Evolutionary conservation across 2,329 filamentous ascomycete species (phyloP), one percentile per base, ranked within the genome.

Genomic region (Scolecobasidium constrictum): DNA sequence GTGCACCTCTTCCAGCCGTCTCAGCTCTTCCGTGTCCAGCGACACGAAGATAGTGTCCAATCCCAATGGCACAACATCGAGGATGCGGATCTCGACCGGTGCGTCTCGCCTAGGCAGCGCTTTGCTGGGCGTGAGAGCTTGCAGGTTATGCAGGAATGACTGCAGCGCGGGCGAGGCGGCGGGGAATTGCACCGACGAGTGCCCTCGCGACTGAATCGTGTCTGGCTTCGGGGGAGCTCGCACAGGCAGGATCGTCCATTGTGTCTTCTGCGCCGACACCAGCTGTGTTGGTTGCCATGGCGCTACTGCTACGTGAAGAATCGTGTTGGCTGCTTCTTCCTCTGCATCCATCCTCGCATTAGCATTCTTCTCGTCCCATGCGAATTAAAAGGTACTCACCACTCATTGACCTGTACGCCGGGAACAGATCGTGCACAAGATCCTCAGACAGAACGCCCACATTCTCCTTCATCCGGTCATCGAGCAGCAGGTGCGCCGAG

Each of bases 31-130:
- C 38, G 78, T 82, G 56, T 95, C 87, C 5, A 95, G 70, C 39
- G 77, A 86, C 45, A 96, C 85, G 57, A 86, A 94, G 13, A 96
- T 75, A 0, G 84, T 86, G 47, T 95, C 86, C 19, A 96, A 67
- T 2, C 80, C 73, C 19, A 96, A 63, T 2, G 90, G 84, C 6
- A 81, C 73, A 5, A 92, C 84, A 56, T 94, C 83, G 45, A 93
- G 68, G 19, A 93, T 73, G 45, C 86, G 71, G 48, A 96, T 82
- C 60, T 95, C 88, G 49, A 95, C 83, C 6, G 83, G 78, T 49
- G 78, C 77, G 52, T 86, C 80, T 51, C 80, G 78, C 53, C 83
- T 78, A 49, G 77, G 77, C 19, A 78, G 73, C 36, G 86, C 71
- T 58, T 83, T 86, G 12, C 40, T 85, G 11, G 84, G 83, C 18